Conservation (phyloP, 352 stramenopile genomes). For the Pythium rishiriense region DNA sequence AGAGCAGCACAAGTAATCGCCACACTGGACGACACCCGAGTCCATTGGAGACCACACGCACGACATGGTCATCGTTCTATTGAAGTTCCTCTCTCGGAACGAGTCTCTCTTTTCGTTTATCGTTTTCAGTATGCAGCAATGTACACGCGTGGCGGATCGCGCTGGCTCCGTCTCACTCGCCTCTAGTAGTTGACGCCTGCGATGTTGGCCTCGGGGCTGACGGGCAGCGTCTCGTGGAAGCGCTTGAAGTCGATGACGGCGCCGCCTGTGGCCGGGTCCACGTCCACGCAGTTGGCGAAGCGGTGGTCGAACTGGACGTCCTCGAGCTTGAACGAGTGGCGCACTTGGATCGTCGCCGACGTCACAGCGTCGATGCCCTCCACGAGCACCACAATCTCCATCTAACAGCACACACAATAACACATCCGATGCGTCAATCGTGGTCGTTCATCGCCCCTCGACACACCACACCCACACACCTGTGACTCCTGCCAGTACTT, state of each 20-base stretch:
- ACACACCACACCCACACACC: conserved; percentile 31
- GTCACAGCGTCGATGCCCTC: conserved; percentile 96
- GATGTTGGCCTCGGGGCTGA: conserved; percentile 57
- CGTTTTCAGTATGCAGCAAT: too few relatives aligned
- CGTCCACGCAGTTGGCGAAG: conserved; percentile 91
- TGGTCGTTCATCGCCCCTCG: neutral
- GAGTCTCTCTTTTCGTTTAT: too few relatives aligned
- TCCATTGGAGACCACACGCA: too few relatives aligned
- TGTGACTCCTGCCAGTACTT: conserved; percentile 76
- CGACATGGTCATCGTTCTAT: too few relatives aligned
- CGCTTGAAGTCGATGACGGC: conserved; percentile 88
- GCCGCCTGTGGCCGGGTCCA: conserved; percentile 69
- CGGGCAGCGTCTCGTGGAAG: conserved; percentile 80
- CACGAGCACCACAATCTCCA: conserved; percentile 96
- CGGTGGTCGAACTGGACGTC: conserved; percentile 94
- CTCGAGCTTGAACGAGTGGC: conserved; percentile 93
- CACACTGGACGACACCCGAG: too few relatives aligned
- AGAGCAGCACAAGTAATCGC: too few relatives aligned
- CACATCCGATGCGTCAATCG: neutral
- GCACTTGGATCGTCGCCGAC: conserved; percentile 93
- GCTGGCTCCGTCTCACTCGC: too few relatives aligned
- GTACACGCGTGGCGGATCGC: too few relatives aligned
- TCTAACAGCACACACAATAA: conserved; percentile 31
- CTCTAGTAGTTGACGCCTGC: conserved; percentile 33
- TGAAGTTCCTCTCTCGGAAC: too few relatives aligned